Evolutionary conservation across 352 stramenopile species (phyloP), one percentile per base, ranked within the genome.

Genomic region (Pythium vanterpoolii): DNA sequence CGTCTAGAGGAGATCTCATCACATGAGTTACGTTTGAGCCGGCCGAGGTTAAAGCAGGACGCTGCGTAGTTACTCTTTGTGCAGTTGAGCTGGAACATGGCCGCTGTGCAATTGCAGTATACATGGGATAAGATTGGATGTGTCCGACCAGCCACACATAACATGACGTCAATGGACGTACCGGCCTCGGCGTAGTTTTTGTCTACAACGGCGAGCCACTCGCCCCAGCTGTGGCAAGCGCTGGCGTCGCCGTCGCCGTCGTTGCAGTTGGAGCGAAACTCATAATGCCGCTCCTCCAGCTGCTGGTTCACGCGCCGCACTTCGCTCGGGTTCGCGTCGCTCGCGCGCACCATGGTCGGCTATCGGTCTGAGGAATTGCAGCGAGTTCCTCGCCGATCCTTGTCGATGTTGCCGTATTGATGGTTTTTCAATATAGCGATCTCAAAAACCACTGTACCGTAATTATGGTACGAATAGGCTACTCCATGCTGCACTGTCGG

Each of bases 181-280:
- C 82, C 80, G 26, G 86, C 86, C 24, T 76, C 74, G 16, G 64
- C 68, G 68, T 96, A 92, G 62, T 96, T 86, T 71, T 91, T 94
- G 70, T 93, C 83, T 9, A 96, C 79, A 16, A 96, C 86, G 4
- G 83, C 79, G 52, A 94, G 71, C 83, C 83, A 96, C 48, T 96
- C 86, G 48, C 84, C 86, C 78, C 81, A 93, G 58, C 77, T 91
- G 67, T 96, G 86, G 64, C 86, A 96, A 3, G 86, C 86, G 48
- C 77, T 91, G n/a, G 84, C 74, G 40, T 94, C 83, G 19, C 78
- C 78, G 27, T 94, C 75, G 38, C 83, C 84, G 33, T 89, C 81
- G 60, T 92, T 79, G 69, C 86, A 96, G 56, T 94, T 93, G 40
- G 83, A 92, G 51, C 81, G 76, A 64, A 95, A 95, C 69, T 95